phyloP scores from a whole-genome alignment of 179 eudicot genomes.

The Drosera spatulata region DNA sequence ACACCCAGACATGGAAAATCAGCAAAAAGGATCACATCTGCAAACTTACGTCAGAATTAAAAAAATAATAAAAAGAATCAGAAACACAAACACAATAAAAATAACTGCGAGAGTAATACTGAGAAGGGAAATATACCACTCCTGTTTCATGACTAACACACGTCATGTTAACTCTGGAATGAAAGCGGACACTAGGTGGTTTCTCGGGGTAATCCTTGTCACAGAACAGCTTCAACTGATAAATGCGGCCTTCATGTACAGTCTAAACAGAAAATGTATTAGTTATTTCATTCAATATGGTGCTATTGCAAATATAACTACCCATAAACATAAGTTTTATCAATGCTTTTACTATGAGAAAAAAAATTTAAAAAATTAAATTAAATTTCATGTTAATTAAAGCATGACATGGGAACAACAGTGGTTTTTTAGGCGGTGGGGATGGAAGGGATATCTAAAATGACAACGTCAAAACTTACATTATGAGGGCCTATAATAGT shows the following conservation, averaged over 20 bases:
- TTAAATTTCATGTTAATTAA: no score
- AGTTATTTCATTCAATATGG: background rate
- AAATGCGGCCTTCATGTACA: slow-evolving; percentile 69
- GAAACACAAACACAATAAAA: no score
- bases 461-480: slow-evolving; percentile 15
- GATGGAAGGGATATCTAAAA: background rate
- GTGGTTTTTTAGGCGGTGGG: no score
- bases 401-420: no score
- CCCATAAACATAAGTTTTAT: no score
- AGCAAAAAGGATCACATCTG: no score
- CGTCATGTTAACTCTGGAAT: slow-evolving; percentile 57
- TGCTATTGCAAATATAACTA: background rate
- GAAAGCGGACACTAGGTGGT: slow-evolving; percentile 61
- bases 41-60: no score
- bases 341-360: no score
- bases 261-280: slow-evolving; percentile 21
- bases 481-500: slow-evolving; percentile 64
- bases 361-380: no score
- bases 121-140: slow-evolving; percentile 21
- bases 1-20: no score
- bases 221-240: slow-evolving; percentile 67
- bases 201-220: slow-evolving; percentile 73
- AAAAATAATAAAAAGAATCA: no score
- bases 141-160: slow-evolving; percentile 57
- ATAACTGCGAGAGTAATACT: no score